phyloP scores from a whole-genome alignment of 2,329 filamentous ascomycete genomes.

The Myriosclerotinia curreyana region DNA sequence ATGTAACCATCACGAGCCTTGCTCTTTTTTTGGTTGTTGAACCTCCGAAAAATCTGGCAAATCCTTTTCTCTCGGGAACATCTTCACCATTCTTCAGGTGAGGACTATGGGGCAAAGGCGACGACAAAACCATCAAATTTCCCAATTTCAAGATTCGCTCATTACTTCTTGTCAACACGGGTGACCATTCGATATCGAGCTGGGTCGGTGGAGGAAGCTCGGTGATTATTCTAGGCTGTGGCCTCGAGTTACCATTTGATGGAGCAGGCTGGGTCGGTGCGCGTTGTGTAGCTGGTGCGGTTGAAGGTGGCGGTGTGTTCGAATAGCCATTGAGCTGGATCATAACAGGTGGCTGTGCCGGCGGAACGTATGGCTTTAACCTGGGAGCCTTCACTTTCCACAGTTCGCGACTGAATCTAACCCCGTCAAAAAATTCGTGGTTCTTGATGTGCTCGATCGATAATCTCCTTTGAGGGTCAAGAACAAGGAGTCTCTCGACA shows the following conservation, averaged over 20 bases:
- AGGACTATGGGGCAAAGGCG: constrained; percentile 71
- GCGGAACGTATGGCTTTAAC: constrained; percentile 78
- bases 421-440: constrained; percentile 89
- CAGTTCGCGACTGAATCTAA: constrained; percentile 75
- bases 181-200: constrained; percentile 97
- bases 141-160: constrained; percentile 93
- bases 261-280: constrained; percentile 40
- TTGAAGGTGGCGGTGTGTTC: constrained; percentile 35
- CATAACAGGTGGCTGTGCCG: constrained; percentile 66
- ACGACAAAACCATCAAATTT: constrained; percentile 79
- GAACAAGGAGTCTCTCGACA: constrained; percentile 82
- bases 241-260: constrained; percentile 47
- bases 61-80: constrained; percentile 85
- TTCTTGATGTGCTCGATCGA: constrained; percentile 96
- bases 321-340: constrained; percentile 65
- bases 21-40: constrained; percentile 90
- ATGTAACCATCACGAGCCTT: constrained; percentile 91
- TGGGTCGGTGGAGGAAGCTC: constrained; percentile 96
- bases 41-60: constrained; percentile 89
- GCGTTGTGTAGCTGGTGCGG: constrained; percentile 36
- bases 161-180: constrained; percentile 84
- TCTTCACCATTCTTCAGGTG: constrained; percentile 69
- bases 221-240: constrained; percentile 80
- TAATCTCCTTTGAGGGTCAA: constrained; percentile 79
- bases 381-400: constrained; percentile 91